phyloP scores from a whole-genome alignment of 78 protist species.

The Andalucia godoyi region DNA sequence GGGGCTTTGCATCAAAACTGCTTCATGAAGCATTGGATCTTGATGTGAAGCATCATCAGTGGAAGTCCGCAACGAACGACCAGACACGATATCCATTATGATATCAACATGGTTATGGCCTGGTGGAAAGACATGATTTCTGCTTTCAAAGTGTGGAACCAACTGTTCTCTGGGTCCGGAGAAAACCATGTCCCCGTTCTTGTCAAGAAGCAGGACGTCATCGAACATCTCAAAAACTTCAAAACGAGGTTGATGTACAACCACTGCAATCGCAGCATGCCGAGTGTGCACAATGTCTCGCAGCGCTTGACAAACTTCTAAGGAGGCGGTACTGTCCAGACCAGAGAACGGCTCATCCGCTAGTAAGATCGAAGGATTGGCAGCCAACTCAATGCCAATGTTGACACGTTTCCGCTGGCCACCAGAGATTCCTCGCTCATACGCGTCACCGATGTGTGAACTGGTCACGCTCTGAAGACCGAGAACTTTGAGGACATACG shows the following conservation, averaged over 20 bases:
- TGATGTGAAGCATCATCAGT: no score
- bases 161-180: background rate
- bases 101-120: no score
- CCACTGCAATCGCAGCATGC: background rate
- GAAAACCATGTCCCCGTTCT: conserved; percentile 2
- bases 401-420: background rate
- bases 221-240: conserved; percentile 6
- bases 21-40: no score
- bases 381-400: background rate
- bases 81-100: no score
- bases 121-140: no score
- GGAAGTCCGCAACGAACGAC: no score
- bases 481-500: no score
- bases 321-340: background rate
- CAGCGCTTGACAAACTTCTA: background rate
- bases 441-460: no score
- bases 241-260: conserved; percentile 7
- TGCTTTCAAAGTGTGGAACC: background rate
- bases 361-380: background rate
- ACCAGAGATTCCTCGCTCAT: no score
- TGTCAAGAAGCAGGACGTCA: conserved; percentile 7
- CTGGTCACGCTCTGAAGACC: no score
- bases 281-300: no score
- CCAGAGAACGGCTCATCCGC: background rate
- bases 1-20: no score